Conservation (phyloP, 192 early-diverging fungal genomes). For the Umbelopsis sp. region DNA sequence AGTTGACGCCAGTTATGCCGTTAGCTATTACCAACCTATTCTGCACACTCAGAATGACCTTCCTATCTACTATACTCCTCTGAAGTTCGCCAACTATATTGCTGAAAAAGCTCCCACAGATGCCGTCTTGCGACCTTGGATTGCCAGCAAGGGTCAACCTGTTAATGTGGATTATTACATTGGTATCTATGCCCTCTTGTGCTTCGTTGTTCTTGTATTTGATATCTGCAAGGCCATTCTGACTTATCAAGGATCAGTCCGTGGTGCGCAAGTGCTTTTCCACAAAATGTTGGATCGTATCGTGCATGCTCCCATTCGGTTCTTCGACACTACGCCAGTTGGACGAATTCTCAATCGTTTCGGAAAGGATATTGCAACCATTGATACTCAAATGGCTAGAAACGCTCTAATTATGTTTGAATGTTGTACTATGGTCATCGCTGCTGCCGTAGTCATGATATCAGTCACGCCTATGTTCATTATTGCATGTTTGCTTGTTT, state of each 20-base stretch:
- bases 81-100: not conserved
- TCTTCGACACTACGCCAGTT: conserved; percentile 72
- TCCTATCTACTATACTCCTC: not conserved
- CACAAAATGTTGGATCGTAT: conserved; percentile 33
- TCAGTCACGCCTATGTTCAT: conserved; percentile 50
- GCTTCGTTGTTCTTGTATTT: conserved; percentile 24
- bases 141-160: not conserved
- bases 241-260: conserved; percentile 33
- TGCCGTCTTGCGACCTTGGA: conserved; percentile 10
- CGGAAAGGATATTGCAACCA: conserved; percentile 76
- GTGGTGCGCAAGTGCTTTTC: conserved; percentile 38
- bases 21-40: not conserved
- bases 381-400: conserved; percentile 56
- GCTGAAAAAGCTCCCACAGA: not conserved
- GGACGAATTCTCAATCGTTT: conserved; percentile 88
- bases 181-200: conserved; percentile 35
- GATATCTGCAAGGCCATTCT: conserved; percentile 21
- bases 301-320: conserved; percentile 58
- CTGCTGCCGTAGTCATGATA: conserved; percentile 43
- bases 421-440: conserved; percentile 31
- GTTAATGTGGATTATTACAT: conserved; percentile 45
- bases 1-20: not conserved
- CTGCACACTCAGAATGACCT: not conserved
- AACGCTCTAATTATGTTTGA: conserved; percentile 36
- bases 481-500: conserved; percentile 12